These are phyloP conservation scores for Macrophomina phaseolina DNA, from an alignment of 2,329 filamentous ascomycete species.

Conservation along the genomic window DNA sequence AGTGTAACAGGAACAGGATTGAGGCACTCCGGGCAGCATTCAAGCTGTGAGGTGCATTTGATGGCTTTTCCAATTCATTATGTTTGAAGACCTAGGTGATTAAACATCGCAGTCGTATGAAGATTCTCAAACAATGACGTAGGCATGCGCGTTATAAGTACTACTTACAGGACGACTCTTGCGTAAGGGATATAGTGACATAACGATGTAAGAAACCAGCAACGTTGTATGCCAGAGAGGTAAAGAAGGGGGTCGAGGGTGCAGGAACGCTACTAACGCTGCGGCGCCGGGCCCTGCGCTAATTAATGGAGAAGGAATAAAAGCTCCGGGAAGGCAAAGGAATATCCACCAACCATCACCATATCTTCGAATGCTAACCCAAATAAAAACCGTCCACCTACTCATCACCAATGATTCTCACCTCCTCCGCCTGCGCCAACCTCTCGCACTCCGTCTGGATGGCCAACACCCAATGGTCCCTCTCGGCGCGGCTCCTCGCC, in stretches of 20 bases:
- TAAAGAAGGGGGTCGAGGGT: neutral
- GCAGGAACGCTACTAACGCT: neutral
- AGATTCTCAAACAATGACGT: too few relatives aligned
- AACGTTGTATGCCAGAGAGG: neutral
- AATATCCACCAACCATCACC: too few relatives aligned
- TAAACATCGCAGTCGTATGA: too few relatives aligned
- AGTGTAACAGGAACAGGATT: neutral
- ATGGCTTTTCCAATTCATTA: neutral
- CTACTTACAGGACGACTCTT: too few relatives aligned
- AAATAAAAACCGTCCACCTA: neutral
- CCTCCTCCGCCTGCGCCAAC: conserved; percentile 57
- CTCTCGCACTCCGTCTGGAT: conserved; percentile 71
- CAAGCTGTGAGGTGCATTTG: neutral
- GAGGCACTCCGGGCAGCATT: conserved; percentile 8
- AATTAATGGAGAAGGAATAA: too few relatives aligned
- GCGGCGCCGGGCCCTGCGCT: neutral
- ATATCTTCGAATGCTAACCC: too few relatives aligned
- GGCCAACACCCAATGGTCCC: conserved; percentile 71
- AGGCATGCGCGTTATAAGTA: too few relatives aligned
- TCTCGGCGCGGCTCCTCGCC: conserved; percentile 66
- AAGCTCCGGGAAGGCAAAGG: too few relatives aligned
- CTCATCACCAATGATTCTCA: conserved; percentile 34
- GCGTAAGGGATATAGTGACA: too few relatives aligned
- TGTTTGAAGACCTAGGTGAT: neutral
- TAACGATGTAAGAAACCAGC: neutral